A percentile compares a stretch with the other conserved stretches of the same genome.
These are phyloP conservation scores for Basidiobolus meristosporus DNA, from an alignment of 371 early-diverging fungal genomes.

Conservation along the genomic window DNA sequence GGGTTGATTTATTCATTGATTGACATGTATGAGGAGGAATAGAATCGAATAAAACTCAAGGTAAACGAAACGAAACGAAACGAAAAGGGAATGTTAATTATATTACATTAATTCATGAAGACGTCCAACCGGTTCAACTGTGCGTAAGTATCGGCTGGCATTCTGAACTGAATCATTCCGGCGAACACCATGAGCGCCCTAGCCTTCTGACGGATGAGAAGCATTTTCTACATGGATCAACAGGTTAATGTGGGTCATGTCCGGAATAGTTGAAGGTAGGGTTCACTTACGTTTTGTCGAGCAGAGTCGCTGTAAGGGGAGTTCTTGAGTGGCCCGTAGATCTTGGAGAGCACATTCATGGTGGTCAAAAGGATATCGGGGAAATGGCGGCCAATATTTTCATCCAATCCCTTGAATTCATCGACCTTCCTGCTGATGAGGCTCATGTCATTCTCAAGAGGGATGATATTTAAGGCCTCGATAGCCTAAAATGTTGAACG, in stretches of 20 bases:
- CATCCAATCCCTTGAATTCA: conserved; percentile 37
- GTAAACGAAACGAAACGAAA: no score
- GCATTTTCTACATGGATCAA: not conserved
- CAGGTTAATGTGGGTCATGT: not conserved
- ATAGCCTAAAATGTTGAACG: conserved; percentile 24
- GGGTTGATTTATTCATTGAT: no score
- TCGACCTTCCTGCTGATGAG: conserved; percentile 35
- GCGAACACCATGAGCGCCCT: conserved; percentile 58
- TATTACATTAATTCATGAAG: conserved; percentile 15
- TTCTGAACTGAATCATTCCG: conserved; percentile 61
- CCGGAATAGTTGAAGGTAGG: not conserved
- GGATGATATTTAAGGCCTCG: conserved; percentile 28
- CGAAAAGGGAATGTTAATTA: no score
- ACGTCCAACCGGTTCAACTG: conserved; percentile 56
- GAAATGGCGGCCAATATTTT: conserved; percentile 46
- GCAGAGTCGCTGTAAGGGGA: conserved; percentile 21
- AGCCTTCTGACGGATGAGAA: conserved; percentile 10
- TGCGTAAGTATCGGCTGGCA: conserved; percentile 59
- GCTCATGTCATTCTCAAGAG: conserved; percentile 27
- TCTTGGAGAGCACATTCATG: conserved; percentile 40
- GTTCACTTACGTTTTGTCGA: conserved; percentile 9
- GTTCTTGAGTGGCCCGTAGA: conserved; percentile 20
- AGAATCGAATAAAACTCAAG: no score
- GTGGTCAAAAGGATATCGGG: conserved; percentile 53
- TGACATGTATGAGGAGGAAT: no score